A percentile compares a stretch with the other conserved stretches of the same genome.
phyloP scores from a whole-genome alignment of 768 basidiomycete species.

The Cyclocybe aegerita region DNA sequence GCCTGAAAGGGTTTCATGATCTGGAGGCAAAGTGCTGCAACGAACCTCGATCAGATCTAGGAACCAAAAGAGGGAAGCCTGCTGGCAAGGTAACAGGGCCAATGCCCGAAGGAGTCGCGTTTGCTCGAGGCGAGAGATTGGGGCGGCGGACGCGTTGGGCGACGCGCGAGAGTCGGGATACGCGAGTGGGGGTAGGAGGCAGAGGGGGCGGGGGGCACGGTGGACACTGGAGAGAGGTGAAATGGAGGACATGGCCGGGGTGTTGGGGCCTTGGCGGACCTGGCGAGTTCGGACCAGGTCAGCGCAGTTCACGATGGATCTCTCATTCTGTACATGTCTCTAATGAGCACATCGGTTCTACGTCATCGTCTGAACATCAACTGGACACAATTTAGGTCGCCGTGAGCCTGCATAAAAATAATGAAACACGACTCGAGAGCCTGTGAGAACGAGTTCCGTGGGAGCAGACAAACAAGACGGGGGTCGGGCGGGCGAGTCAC shows the following conservation, averaged over 20 bases:
- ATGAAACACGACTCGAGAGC: too few relatives aligned
- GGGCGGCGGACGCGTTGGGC: too few relatives aligned
- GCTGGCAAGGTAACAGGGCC: conserved; percentile 25
- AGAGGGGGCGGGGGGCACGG: background rate
- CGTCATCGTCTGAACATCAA: too few relatives aligned
- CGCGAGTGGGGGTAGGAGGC: background rate
- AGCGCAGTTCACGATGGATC: too few relatives aligned
- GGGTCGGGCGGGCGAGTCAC: too few relatives aligned
- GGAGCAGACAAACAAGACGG: too few relatives aligned
- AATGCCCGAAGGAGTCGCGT: conserved; percentile 13
- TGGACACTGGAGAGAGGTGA: background rate
- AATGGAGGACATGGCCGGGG: background rate
- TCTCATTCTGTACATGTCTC: too few relatives aligned
- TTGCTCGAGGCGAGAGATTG: conserved; percentile 75
- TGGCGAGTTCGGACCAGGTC: background rate
- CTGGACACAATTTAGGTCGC: too few relatives aligned
- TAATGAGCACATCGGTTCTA: too few relatives aligned
- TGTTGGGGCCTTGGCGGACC: background rate
- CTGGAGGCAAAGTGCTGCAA: conserved; percentile 10
- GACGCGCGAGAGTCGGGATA: background rate
- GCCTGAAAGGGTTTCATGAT: conserved; percentile 6
- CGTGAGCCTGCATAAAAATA: too few relatives aligned
- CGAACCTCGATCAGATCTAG: conserved; percentile 35
- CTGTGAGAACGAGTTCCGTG: too few relatives aligned
- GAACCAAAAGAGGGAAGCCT: conserved; percentile 22